Evolutionary conservation across 352 stramenopile genomes (phyloP).

Genomic region (Bremia lactucae): DNA sequence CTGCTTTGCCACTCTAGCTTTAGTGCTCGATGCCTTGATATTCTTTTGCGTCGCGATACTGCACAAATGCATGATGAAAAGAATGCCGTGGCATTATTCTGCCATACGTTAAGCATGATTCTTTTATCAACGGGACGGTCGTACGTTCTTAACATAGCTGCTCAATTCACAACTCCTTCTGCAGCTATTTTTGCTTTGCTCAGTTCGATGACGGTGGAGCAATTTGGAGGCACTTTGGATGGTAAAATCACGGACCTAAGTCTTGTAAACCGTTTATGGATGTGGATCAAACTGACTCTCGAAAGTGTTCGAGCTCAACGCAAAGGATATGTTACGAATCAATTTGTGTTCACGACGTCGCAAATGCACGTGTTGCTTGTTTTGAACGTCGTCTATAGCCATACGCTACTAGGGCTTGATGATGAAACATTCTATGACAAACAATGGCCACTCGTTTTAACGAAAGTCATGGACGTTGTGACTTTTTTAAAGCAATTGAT

Average conservation of each 20-base stretch:
- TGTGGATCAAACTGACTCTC: constrained; percentile 15
- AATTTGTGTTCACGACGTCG: constrained; percentile 10
- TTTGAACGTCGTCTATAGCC: constrained; percentile 57
- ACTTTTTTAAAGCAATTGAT: constrained; percentile 54
- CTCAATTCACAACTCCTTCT: constrained; percentile 36
- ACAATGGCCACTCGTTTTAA: constrained; percentile 35
- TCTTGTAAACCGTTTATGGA: constrained; percentile 30
- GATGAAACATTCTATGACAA: constrained; percentile 66
- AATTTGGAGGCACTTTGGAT: constrained; percentile 1
- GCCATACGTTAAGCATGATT: constrained; percentile 27
- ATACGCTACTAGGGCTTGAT: constrained; percentile 51
- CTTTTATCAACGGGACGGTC: constrained; percentile 29
- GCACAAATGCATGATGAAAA: constrained; percentile 1
- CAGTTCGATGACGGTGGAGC: constrained; percentile 35
- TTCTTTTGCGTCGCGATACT: constrained; percentile 8
- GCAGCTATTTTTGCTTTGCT: constrained; percentile 37
- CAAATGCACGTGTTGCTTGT: constrained; percentile 37
- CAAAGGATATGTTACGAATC: constrained; percentile 4
- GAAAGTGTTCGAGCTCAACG: constrained; percentile 6
- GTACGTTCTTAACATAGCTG: constrained; percentile 35
- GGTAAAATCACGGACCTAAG: not conserved
- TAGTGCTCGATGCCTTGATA: constrained; percentile 24
- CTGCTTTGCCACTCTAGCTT: constrained; percentile 34
- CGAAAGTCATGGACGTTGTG: constrained; percentile 35
- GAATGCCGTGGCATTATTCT: constrained; percentile 22